phyloP scores from a whole-genome alignment of 169 alveolate species.

The Ichthyophthirius multifiliis region DNA sequence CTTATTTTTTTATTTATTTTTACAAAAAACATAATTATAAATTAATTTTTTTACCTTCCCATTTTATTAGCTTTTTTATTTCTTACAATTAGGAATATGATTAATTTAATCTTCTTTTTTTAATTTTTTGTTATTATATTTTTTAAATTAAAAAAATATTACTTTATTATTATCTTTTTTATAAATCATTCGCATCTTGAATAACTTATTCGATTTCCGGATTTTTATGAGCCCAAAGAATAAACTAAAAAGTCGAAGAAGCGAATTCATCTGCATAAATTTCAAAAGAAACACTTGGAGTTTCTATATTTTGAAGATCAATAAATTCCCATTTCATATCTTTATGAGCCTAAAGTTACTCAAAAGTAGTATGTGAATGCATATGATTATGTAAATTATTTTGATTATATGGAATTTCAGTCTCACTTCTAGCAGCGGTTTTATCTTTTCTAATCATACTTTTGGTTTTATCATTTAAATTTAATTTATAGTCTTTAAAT shows the following conservation, averaged over 20 bases:
- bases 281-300: not conserved
- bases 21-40: too few species aligned
- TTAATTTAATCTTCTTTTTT: too few species aligned
- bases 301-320: not conserved
- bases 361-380: not conserved
- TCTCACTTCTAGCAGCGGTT: not conserved
- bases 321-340: not conserved
- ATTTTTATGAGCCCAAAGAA: not conserved
- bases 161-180: too few species aligned
- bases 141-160: too few species aligned
- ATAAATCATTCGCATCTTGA: too few species aligned
- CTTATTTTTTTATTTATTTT: not conserved
- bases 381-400: not conserved
- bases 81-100: too few species aligned
- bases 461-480: not conserved
- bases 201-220: not conserved
- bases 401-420: not conserved
- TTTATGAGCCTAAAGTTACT: not conserved
- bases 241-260: not conserved
- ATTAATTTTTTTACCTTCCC: too few species aligned
- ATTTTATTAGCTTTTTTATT: too few species aligned
- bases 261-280: slow-evolving; percentile 1
- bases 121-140: too few species aligned
- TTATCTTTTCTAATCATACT: not conserved
- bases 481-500: not conserved